A percentile compares a stretch with the other conserved stretches of the same genome.
Conservation (phyloP, 2,329 filamentous ascomycete species). For the Pseudocercospora musae region DNA sequence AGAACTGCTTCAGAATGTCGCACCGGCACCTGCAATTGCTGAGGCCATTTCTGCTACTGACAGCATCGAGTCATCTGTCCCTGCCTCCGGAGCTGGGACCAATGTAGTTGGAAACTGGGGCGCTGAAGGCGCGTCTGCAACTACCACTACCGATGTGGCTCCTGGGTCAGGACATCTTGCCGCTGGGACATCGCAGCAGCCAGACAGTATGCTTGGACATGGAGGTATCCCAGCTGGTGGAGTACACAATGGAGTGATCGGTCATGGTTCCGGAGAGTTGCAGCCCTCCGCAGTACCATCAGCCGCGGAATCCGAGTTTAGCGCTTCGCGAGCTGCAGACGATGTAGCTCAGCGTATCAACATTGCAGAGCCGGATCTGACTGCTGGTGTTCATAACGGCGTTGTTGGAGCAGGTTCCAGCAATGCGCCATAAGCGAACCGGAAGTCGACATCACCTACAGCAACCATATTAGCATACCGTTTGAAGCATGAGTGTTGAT, state of each 20-base stretch:
- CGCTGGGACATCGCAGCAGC: not conserved
- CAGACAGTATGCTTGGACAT: not conserved
- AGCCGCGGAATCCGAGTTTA: not conserved
- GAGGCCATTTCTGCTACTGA: not conserved
- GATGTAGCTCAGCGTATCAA: not conserved
- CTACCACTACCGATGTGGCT: not conserved
- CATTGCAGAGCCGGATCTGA: slow-evolving; percentile 5
- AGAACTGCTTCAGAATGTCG: slow-evolving; percentile 51
- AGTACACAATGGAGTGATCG: not conserved
- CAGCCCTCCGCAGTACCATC: not conserved
- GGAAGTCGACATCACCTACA: not conserved
- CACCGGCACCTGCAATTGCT: not conserved
- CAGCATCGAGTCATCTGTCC: not conserved
- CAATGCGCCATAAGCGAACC: not conserved
- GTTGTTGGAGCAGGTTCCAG: slow-evolving; percentile 5
- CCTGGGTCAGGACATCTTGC: not conserved
- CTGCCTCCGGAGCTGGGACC: not conserved
- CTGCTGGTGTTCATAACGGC: slow-evolving; percentile 7
- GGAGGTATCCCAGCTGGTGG: not conserved
- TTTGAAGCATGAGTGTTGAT: not conserved
- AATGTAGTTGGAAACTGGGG: not conserved
- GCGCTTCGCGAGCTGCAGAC: not conserved
- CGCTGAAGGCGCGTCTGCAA: not conserved
- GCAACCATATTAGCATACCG: not conserved
- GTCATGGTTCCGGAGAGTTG: not conserved